Base-by-base conservation (phyloP, 805 yeast genomes). In the Barnettozyma populi region DNA sequence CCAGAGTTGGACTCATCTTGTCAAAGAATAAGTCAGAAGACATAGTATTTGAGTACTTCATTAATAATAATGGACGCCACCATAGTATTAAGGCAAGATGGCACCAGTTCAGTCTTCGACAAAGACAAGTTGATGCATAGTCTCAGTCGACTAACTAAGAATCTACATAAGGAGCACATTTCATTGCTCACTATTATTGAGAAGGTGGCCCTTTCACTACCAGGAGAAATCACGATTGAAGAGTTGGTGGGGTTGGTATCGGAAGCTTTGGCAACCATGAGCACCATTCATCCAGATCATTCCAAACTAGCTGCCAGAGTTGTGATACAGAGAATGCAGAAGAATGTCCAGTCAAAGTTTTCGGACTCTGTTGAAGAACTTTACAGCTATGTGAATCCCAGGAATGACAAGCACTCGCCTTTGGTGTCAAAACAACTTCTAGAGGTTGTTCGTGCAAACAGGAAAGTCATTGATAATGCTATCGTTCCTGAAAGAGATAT, bases 191-290 rank as follows among this genome's bases (percentile, higher is more conserved):
- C 2, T 6, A 39, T 49, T 14, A 16, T 41, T 9, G 18, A 38
- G 1, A 49, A 49, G 32, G 27, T 49, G 11, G 16, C 20, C 18
- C 13, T 39, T 9, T 31, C 48, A 20, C 95, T 92, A 45, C 90
- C 90, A 66, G 90, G 88, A 59, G 96, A 96, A 56, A 97, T 92
- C 38, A 87, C 89, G 55, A 89, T 96, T 46, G 78, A 83, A 51
- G 96, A 92, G 66, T 70, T 85, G 53, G 89, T 83, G 57, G 78
- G 80, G 57, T 66, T 83, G 45, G 89, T 97, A 45, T 97, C 98
- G 36, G 99, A 94, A 71, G 92, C 97, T 29, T 94, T 96, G 48
- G 98, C 98, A 35, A 86, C 85, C 64, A 87, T 94, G 97, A 89
- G 98, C 51, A 92, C 98, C 10, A 79, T 87, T 53, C 99, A 94